A percentile compares a stretch with the other conserved stretches of the same genome.
These are phyloP conservation scores for Sporothrix dimorphospora DNA, from an alignment of 2,329 filamentous ascomycete genomes.

Conservation along the genomic window DNA sequence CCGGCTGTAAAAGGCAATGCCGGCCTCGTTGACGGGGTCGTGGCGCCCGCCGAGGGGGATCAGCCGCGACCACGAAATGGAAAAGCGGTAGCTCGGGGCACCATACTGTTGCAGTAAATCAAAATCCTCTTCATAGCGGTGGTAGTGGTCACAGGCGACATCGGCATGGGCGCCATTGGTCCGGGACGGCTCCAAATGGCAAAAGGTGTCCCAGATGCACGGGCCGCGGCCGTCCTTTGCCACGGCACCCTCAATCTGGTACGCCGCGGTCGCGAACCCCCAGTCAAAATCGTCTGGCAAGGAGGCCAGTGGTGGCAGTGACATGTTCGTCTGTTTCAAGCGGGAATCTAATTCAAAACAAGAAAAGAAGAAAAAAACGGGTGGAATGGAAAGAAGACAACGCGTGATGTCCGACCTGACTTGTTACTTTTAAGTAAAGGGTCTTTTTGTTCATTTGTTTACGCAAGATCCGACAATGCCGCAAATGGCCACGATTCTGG, in stretches of 20 bases:
- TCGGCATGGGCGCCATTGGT: conserved; percentile 75
- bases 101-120: conserved; percentile 73
- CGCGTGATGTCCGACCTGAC: neutral
- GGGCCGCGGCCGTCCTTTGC: conserved; percentile 76
- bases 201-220: conserved; percentile 89
- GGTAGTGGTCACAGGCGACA: conserved; percentile 85
- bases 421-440: neutral
- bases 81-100: conserved; percentile 79
- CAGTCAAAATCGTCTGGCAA: conserved; percentile 73
- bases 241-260: conserved; percentile 81
- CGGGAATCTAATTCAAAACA: neutral
- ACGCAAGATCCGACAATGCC: neutral
- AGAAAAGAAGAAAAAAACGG: neutral
- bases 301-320: conserved; percentile 46
- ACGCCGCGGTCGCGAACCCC: conserved; percentile 81
- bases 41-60: conserved; percentile 83
- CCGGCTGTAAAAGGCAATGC: conserved; percentile 75
- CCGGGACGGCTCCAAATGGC: conserved; percentile 58
- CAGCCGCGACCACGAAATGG: conserved; percentile 80
- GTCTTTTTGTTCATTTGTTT: neutral
- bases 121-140: conserved; percentile 77
- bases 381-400: no score
- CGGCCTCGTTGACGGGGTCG: conserved; percentile 78
- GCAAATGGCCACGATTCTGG: neutral
- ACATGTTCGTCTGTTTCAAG: neutral